Conservation (phyloP, 2,329 filamentous ascomycete genomes). For the Fusarium hostae region DNA sequence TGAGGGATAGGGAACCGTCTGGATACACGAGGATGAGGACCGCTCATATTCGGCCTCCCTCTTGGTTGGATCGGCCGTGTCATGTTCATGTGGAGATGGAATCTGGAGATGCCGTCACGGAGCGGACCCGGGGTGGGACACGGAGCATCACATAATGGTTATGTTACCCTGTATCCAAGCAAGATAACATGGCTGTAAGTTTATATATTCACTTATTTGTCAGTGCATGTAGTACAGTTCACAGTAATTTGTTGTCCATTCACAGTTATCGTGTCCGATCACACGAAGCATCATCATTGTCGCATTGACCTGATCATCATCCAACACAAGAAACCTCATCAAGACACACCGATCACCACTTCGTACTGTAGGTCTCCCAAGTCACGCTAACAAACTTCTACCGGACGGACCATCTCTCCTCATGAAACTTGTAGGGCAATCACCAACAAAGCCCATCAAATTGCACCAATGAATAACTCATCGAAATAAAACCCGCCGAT, state of each 20-base stretch:
- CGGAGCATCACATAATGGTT: slow-evolving; percentile 18
- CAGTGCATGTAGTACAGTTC: neutral
- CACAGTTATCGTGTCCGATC: neutral
- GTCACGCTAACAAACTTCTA: neutral
- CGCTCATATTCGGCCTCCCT: slow-evolving; percentile 27
- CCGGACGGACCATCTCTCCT: slow-evolving; percentile 8
- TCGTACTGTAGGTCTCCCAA: neutral
- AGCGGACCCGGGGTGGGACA: slow-evolving; percentile 30
- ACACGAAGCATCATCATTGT: slow-evolving; percentile 10
- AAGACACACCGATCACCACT: neutral
- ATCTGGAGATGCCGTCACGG: slow-evolving; percentile 30
- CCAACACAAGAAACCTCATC: neutral
- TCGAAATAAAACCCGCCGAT: slow-evolving; percentile 15
- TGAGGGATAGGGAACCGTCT: neutral
- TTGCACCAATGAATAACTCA: slow-evolving; percentile 15
- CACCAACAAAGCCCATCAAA: slow-evolving; percentile 11
- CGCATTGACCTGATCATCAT: slow-evolving; percentile 15
- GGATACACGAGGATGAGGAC: neutral
- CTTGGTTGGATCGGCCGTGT: slow-evolving; percentile 31
- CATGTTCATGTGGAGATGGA: slow-evolving; percentile 13
- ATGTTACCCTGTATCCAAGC: slow-evolving; percentile 33
- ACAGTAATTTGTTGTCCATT: neutral
- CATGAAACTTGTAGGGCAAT: slow-evolving; percentile 11
- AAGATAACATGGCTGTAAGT: neutral
- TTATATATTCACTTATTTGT: neutral